Base-by-base conservation (phyloP, 805 yeast genomes). In the Nakazawaea ishiwadae region DNA sequence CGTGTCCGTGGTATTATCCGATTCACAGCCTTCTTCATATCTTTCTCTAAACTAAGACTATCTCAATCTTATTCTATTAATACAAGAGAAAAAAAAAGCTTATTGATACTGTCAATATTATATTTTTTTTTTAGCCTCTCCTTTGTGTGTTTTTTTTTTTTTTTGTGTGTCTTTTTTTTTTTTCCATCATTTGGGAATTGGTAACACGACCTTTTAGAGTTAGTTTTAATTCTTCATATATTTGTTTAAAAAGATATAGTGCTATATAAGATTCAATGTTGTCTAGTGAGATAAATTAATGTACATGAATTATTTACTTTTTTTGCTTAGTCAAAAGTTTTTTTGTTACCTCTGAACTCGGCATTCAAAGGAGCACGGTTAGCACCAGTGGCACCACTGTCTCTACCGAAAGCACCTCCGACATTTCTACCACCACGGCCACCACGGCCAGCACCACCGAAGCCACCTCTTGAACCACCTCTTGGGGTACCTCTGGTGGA, bases 281-380 rank as follows among this genome's bases (percentile, higher is more conserved):
- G 31, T 28, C 15, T 28, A 28, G 15, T 23, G 10, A 23, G 26
- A 10, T 23, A 8, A 23, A 23, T 7, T 28, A 28, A 28, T 28
- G 31, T 28, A 28, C 31, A 28, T 14, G 31, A 12, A 12, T 28
- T 23, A 8, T 23, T 28, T 28, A 14, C 14, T 20, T 17, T 44
- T 33, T 15, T 28, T 38, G 44, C 48, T 62, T 77, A 83, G 67
- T 84, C 90, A 56, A 84, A 84, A 48, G 91, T 83, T 66, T 79
- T 84, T 72, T 84, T 84, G 63, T 75, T 75, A 60, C 96, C 96
- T 69, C 77, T 73, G 80, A 89, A 89, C 52, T 79, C 80, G 53
- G 80, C 75, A 45, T 69, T 62, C 53, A 75, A 71, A 54, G 84
- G 81, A 46, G 78, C 68, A 45, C 79, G 69, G 70, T 81, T 81